Base-by-base conservation (phyloP, 805 yeast species). In the Lipomyces sp. region DNA sequence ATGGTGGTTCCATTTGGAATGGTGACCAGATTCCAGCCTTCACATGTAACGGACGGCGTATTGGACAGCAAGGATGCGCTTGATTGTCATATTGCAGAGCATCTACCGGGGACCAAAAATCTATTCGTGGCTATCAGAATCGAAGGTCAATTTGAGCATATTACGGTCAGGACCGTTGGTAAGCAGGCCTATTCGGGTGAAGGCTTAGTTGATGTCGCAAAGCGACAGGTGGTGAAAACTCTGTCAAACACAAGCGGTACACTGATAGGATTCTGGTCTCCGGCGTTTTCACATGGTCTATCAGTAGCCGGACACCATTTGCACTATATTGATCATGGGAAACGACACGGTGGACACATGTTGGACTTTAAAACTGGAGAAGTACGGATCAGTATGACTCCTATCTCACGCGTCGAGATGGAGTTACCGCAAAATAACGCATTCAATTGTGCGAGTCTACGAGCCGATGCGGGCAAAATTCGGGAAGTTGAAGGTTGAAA, bases 221-320 rank as follows among this genome's bases (percentile, higher is more conserved):
- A 42, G 48, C 15, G 48, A 24, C 48, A 42, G 48, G 48, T 42
- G 24, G 48, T 42, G 4, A 18, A 24, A 10, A 42, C 48, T 15
- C n/a, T 42, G 18, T 42, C 48, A 24, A 42, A 42, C 48, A 15
- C 48, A 1, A 42, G 3, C 24, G 48, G 48, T 15, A 15, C 48
- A 15, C n/a, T 42, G 48, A 24, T 42, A 2, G 48, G 48, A 10
- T 42, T 42, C 48, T 42, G n/a, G 7, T 42, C 48, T 42, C 48
- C 48, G 15, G 48, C 24, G 8, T 42, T 42, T 42, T 42, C 48
- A 10, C 48, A 42, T 2, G 48, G 48, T 10, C 24, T 42, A 3
- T 42, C 48, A 24, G 48, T 42, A 15, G 48, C 48, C 18, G 48
- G 48, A 42, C n/a, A 42, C 48, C 48, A 42, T 42, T 42, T 42